A percentile compares a stretch with the other conserved stretches of the same genome.
Conservation (phyloP, 1,284 basidiomycete species). For the Apiotrichum sp. region DNA sequence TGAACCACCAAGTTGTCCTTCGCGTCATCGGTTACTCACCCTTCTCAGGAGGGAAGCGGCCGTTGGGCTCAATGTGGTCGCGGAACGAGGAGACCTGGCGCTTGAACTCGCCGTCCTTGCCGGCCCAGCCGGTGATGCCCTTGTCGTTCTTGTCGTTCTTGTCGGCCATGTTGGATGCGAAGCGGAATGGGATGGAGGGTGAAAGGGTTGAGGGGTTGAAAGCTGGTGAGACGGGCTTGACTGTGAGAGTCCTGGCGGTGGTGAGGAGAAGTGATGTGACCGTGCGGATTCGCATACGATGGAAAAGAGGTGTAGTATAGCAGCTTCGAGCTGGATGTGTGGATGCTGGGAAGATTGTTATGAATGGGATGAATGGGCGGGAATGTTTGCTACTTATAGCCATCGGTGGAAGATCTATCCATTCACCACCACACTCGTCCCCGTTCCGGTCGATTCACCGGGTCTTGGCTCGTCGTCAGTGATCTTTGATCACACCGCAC, state of each 20-base stretch:
- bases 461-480: too few species aligned
- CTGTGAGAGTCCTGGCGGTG: background rate
- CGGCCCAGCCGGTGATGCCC: slow-evolving; percentile 58
- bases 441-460: too few species aligned
- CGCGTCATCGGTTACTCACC: slow-evolving; percentile 50
- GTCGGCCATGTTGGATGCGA: background rate
- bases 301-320: too few species aligned
- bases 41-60: slow-evolving; percentile 72
- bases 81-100: slow-evolving; percentile 68
- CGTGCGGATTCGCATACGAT: background rate
- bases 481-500: too few species aligned
- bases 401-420: too few species aligned
- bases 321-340: too few species aligned
- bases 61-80: slow-evolving; percentile 62
- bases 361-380: too few species aligned
- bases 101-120: slow-evolving; percentile 73
- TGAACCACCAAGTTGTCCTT: background rate
- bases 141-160: too few species aligned
- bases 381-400: too few species aligned
- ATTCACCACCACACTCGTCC: too few species aligned
- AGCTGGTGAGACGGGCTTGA: background rate
- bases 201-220: background rate
- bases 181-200: background rate
- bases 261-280: background rate
- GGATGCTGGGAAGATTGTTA: too few species aligned